phyloP scores from a whole-genome alignment of 169 alveolate species.

The Eimeria brunetti region DNA sequence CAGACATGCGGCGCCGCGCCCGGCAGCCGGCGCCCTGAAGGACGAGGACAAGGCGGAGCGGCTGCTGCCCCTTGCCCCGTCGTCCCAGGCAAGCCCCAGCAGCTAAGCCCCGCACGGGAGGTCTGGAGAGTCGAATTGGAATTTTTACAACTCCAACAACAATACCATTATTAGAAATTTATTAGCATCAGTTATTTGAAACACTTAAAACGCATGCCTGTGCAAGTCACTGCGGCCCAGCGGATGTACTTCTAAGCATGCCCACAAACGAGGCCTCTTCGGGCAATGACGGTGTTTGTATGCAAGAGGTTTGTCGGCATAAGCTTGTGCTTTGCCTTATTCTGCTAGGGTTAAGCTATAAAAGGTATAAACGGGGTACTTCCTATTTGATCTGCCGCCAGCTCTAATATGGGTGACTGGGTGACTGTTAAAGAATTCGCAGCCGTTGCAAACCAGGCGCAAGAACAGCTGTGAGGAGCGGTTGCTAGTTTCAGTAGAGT shows the following conservation, averaged over 20 bases:
- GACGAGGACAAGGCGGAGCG: constrained; percentile 35
- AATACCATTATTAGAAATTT: no score
- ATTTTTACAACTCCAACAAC: no score
- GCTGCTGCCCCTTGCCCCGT: constrained; percentile 64
- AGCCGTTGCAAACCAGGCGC: no score
- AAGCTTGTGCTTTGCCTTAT: background rate
- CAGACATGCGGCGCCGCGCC: constrained; percentile 26
- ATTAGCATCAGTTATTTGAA: no score
- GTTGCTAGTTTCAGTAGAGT: no score
- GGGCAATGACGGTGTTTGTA: background rate
- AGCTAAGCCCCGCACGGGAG: constrained; percentile 5
- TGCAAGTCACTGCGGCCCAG: background rate
- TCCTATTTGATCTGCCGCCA: no score
- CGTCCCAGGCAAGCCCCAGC: constrained; percentile 64
- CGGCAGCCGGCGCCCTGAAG: background rate
- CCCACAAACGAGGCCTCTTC: background rate
- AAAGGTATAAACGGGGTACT: no score
- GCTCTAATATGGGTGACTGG: no score
- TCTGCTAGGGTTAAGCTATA: background rate
- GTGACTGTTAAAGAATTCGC: no score
- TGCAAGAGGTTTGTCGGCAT: background rate
- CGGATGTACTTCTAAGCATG: background rate
- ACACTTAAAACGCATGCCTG: no score
- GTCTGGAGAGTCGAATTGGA: no score
- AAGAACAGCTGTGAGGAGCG: no score